Percentiles rank a stretch among this genome's conserved stretches.
phyloP scores from a whole-genome alignment of 2,329 filamentous ascomycete species.

The Sporothrix globosa region DNA sequence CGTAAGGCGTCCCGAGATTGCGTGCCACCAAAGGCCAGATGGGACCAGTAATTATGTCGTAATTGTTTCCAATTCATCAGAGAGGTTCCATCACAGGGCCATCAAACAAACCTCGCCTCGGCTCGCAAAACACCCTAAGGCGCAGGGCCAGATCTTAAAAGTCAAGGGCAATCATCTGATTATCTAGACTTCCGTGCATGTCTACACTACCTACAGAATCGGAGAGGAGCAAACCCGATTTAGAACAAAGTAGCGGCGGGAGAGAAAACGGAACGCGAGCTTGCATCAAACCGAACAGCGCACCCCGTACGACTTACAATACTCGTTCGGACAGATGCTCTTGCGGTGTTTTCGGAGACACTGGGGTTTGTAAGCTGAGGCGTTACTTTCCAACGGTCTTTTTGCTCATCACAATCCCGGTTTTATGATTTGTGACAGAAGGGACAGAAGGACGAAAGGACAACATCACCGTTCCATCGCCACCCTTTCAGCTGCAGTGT shows the following conservation, averaged over 20 bases:
- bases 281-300: neutral
- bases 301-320: too few species aligned
- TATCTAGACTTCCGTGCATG: neutral
- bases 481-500: constrained; percentile 13
- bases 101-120: constrained; percentile 3
- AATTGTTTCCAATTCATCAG: neutral
- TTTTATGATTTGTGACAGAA: constrained; percentile 3
- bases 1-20: neutral
- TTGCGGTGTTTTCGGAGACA: neutral
- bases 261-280: neutral
- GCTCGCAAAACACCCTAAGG: neutral
- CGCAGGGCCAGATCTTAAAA: neutral
- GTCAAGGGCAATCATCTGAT: neutral
- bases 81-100: neutral
- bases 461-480: neutral
- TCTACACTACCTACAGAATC: neutral
- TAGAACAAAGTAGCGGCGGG: neutral
- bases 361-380: neutral
- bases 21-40: too few species aligned
- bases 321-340: neutral
- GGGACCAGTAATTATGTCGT: too few species aligned
- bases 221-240: neutral
- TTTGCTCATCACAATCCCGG: neutral
- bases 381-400: too few species aligned
- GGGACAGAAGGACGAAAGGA: neutral